Base-by-base conservation (phyloP, 805 yeast species). In the Babjeviella inositovora region DNA sequence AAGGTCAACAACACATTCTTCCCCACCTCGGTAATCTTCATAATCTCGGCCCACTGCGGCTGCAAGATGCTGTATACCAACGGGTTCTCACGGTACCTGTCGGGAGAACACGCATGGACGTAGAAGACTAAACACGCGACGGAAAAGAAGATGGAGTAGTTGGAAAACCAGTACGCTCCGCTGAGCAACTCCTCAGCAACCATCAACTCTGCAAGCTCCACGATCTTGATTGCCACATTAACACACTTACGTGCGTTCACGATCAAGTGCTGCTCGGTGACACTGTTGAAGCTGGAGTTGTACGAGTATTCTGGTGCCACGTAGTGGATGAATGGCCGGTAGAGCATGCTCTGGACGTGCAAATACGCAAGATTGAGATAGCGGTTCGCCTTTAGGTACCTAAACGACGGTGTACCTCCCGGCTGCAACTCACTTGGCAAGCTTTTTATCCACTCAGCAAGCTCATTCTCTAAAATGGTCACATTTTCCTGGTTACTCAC, bases 151-250 rank as follows among this genome's bases (percentile, higher is more conserved):
- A 84, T 74, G 0, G 94, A 80, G 43, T 84, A 84, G 39, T 79
- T 76, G 5, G 90, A 71, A 40, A 81, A 84, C 93, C 94, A 82
- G 40, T 84, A 85, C 2, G 90, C 77, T 1, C 93, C 93, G 32
- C 72, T 67, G 18, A 84, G 51, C 44, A 80, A 57, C 28, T 72
- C 60, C 31, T 70, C 67, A 32, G 66, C 62, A 30, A 76, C 70
- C 82, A 84, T 69, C 38, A 75, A 82, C 34, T 76, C 70, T 0
- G 93, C 82, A 27, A 81, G 43, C 35, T 72, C 71, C 10, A 84
- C 84, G 14, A 79, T 92, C 36, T 75, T 68, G 28, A 90, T 57
- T 0, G 94, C 85, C 7, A 80, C 82, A 33, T 74, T 70, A 25
- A 84, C 73, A 48, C 95, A 84, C 35, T 77, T 77, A 35, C 74